Percentiles rank a stretch among this genome's conserved stretches.
These are phyloP conservation scores for Hydrangea macrophylla DNA, from an alignment of 148 eudicot genomes.

Conservation along the genomic window DNA sequence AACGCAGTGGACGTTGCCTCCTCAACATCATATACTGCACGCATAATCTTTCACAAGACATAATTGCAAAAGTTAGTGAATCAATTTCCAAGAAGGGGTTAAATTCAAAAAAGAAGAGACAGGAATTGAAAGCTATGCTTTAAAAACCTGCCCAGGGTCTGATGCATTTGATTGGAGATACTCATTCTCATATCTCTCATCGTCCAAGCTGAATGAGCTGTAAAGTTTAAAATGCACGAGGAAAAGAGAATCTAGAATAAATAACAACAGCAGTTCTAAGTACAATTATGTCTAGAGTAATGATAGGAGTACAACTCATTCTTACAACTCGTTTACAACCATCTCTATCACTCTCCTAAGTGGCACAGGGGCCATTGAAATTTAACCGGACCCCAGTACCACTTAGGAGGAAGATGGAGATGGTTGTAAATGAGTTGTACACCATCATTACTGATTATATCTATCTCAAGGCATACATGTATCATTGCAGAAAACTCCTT, in stretches of 20 bases:
- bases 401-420: too few species aligned
- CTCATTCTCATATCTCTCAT: constrained; percentile 76
- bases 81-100: not conserved
- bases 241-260: not conserved
- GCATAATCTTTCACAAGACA: constrained; percentile 55
- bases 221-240: constrained; percentile 9
- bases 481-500: too few species aligned
- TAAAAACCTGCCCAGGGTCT: constrained; percentile 73
- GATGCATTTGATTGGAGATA: constrained; percentile 55
- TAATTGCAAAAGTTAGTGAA: constrained; percentile 1
- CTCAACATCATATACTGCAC: constrained; percentile 82
- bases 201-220: constrained; percentile 82
- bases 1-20: constrained; percentile 86
- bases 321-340: too few species aligned
- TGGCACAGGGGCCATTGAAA: too few species aligned
- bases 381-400: too few species aligned
- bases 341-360: too few species aligned
- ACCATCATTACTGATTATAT: too few species aligned
- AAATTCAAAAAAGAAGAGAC: not conserved
- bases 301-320: too few species aligned
- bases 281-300: not conserved
- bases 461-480: too few species aligned
- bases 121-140: constrained; percentile 9
- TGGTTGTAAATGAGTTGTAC: too few species aligned
- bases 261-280: not conserved